These are phyloP conservation scores for Naganishia randhawae DNA, from an alignment of 768 basidiomycete genomes.

Conservation along the genomic window DNA sequence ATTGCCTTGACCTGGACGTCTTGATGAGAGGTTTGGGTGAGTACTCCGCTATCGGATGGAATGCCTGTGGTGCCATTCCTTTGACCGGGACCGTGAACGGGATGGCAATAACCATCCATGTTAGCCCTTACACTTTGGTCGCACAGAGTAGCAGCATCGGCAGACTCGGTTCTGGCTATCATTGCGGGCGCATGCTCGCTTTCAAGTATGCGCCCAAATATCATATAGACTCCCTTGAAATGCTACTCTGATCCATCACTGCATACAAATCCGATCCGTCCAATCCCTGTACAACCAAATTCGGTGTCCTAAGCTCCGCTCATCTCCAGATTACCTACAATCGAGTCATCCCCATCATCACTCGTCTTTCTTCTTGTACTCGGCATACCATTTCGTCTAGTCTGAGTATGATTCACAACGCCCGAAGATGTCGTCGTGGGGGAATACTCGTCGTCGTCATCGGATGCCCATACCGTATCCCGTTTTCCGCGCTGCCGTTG, in stretches of 20 bases:
- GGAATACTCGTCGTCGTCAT: background rate
- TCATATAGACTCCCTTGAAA: too few species aligned
- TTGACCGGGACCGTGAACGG: too few species aligned
- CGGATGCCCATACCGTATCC: background rate
- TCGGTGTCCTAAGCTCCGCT: background rate
- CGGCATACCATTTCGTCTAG: background rate
- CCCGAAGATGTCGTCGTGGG: background rate
- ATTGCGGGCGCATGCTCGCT: too few species aligned
- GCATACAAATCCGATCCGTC: background rate
- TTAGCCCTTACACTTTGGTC: too few species aligned
- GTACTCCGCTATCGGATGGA: too few species aligned
- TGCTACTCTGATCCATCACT: background rate
- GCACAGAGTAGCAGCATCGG: too few species aligned
- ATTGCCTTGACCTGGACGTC: too few species aligned
- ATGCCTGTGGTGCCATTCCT: too few species aligned
- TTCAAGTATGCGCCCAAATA: too few species aligned
- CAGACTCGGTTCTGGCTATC: too few species aligned
- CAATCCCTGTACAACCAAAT: background rate
- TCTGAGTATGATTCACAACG: background rate
- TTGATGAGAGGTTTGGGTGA: too few species aligned
- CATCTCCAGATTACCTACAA: constrained; percentile 27
- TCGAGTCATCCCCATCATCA: constrained; percentile 24
- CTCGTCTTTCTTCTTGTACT: background rate
- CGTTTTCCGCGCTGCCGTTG: background rate
- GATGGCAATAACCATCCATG: too few species aligned